Percentiles rank a stretch among this genome's conserved stretches.
Evolutionary conservation across 179 eudicot species (phyloP).

Genomic region (Corrigiola litoralis): DNA sequence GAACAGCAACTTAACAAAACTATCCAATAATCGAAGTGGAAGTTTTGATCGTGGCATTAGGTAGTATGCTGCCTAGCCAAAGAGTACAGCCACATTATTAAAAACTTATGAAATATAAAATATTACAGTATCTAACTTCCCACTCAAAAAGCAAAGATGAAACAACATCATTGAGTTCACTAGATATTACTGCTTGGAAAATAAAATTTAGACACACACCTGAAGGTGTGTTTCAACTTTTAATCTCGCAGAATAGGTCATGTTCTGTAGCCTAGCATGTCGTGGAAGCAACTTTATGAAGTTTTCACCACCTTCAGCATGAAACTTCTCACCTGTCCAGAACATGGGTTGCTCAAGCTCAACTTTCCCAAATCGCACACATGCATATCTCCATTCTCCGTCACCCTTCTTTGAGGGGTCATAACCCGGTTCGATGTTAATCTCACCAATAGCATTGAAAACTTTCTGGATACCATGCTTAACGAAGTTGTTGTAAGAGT

Average conservation of each 20-base stretch:
- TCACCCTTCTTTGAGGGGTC: slow-evolving; percentile 91
- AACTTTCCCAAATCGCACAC: slow-evolving; percentile 66
- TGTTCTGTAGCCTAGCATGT: slow-evolving; percentile 91
- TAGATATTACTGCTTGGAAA: too few species aligned
- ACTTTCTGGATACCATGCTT: slow-evolving; percentile 61
- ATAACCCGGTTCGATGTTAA: slow-evolving; percentile 66
- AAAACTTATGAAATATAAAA: background rate
- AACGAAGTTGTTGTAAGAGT: slow-evolving; percentile 75
- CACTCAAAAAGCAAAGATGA: too few species aligned
- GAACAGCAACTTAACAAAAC: background rate
- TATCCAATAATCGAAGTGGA: background rate
- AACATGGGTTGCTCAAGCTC: slow-evolving; percentile 71
- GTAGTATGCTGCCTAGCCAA: background rate
- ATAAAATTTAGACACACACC: slow-evolving; percentile 31
- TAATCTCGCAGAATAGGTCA: slow-evolving; percentile 84
- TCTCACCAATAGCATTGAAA: slow-evolving; percentile 64
- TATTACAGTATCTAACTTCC: background rate
- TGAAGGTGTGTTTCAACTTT: slow-evolving; percentile 58
- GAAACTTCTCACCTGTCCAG: slow-evolving; percentile 67
- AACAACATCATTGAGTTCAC: too few species aligned
- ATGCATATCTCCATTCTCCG: slow-evolving; percentile 68
- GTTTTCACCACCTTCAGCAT: slow-evolving; percentile 53
- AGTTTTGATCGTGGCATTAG: background rate
- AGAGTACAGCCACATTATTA: background rate
- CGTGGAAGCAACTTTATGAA: slow-evolving; percentile 57